Evolutionary conservation across 1,284 basidiomycete genomes (phyloP), one percentile per base, ranked within the genome.

Genomic region (Melanopsichium pennsylvanicum): DNA sequence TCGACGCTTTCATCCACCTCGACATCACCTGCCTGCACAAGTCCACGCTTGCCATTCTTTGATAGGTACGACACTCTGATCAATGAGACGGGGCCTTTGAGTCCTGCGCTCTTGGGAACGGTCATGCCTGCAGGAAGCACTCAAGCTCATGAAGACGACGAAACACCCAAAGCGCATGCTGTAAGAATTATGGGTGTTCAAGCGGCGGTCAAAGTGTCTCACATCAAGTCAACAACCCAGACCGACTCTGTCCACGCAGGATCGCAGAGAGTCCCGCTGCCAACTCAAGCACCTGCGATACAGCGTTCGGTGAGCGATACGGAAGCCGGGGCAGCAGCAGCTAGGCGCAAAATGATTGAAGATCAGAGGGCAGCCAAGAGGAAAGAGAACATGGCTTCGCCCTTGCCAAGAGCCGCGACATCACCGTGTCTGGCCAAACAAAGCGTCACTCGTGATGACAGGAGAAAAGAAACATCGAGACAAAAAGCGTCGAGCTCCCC

Each of bases 321-420:
- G 21, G 25, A 33, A 13, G 44, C 43, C 2, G 60, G 59, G 25
- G 55, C 57, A 22, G 48, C 39, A 23, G 69, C 70, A n/a, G 70
- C 69, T 9, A 50, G 61, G 21, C 59, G 62, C 29, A 56, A 50
- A 41, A 68, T 61, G 44, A 74, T 74, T 39, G 72, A 72, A 31
- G 38, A 54, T 33, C 72, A 74, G 49, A 44, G 72, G 16, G 69
- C 55, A 18, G 70, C 70, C 34, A 73, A 73, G 51, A 52, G 44
- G 33, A 54, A 62, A 23, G 39, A 48, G 26, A 42, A 31, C 25
- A 58, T 62, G 66, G 27, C 43, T 10, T 43, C 61, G 7, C 51
- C 48, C 13, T 38, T 64, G 31, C 58, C 70, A 2, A 45, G 46
- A 19, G 55, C 70, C 16, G 54, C 54, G 4, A 62, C 60, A 2